These are phyloP conservation scores for Solanum virginianum DNA, from an alignment of 257 asterid genomes.

Conservation along the genomic window DNA sequence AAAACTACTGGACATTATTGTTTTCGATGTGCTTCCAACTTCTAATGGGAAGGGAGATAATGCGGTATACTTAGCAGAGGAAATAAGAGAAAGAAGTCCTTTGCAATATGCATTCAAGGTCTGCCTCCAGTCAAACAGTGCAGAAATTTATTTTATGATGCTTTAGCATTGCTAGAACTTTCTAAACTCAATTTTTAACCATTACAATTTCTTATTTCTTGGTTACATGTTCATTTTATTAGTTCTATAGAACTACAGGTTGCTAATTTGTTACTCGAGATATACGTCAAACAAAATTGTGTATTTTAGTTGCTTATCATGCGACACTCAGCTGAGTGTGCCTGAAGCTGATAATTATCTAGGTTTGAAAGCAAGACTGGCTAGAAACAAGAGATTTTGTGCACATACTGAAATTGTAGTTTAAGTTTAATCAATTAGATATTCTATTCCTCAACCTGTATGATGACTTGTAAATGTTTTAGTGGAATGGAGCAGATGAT, in stretches of 20 bases:
- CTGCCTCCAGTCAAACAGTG: neutral
- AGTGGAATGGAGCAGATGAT: neutral
- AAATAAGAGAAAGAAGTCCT: slow-evolving; percentile 47
- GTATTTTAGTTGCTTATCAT: neutral
- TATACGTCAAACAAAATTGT: neutral
- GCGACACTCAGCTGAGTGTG: neutral
- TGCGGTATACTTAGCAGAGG: slow-evolving; percentile 42
- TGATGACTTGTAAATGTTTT: neutral
- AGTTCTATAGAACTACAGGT: neutral
- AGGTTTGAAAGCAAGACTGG: neutral
- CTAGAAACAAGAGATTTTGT: neutral
- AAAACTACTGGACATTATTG: slow-evolving; percentile 63
- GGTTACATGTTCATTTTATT: neutral
- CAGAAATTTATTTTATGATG: neutral
- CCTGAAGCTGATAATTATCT: neutral
- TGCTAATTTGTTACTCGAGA: neutral
- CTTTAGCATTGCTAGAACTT: neutral
- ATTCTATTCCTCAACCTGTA: neutral
- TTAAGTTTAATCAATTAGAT: neutral
- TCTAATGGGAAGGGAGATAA: slow-evolving; percentile 37
- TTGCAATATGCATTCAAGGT: slow-evolving; percentile 80
- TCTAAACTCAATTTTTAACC: neutral
- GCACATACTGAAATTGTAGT: neutral
- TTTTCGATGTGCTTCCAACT: slow-evolving; percentile 51
- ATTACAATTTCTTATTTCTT: neutral